Percentiles rank a stretch among this genome's conserved stretches.
Conservation (phyloP, 108 stramenopile genomes). For the Pseudonitzschia multiseries region DNA sequence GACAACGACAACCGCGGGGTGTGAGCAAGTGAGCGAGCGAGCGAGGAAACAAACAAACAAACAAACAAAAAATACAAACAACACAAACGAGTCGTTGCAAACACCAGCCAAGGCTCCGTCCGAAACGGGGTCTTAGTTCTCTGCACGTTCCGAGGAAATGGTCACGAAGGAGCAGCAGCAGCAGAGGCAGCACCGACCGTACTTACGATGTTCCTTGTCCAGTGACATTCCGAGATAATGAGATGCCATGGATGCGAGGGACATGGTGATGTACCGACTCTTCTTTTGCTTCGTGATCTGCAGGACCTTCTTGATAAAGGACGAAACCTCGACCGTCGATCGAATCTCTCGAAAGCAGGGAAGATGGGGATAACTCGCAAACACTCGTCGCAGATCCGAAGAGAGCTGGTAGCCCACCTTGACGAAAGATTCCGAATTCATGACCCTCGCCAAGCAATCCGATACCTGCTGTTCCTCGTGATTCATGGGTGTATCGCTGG, state of each 20-base stretch:
- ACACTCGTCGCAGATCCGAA: constrained; percentile 32
- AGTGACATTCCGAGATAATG: constrained; percentile 33
- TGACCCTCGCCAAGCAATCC: constrained; percentile 14
- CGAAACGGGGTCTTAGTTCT: background rate
- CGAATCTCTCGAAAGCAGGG: constrained; percentile 33
- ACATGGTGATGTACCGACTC: constrained; percentile 31
- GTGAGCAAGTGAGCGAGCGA: too few relatives aligned
- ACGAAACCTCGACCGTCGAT: constrained; percentile 30
- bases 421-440: constrained; percentile 21
- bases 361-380: constrained; percentile 39
- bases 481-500: constrained; percentile 21
- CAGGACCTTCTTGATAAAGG: constrained; percentile 25
- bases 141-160: background rate
- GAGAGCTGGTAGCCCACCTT: constrained; percentile 39
- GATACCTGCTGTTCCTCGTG: constrained; percentile 17
- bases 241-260: constrained; percentile 27
- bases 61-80: too few relatives aligned
- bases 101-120: background rate
- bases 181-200: too few relatives aligned
- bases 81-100: background rate
- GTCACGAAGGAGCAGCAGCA: constrained; percentile 2
- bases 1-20: background rate
- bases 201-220: constrained; percentile 40
- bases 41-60: too few relatives aligned
- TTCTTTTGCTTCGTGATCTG: constrained; percentile 30